Percentiles rank a stretch among this genome's conserved stretches.
Conservation (phyloP, 129 eudicot species). For the Chrysanthemum makinoi region DNA sequence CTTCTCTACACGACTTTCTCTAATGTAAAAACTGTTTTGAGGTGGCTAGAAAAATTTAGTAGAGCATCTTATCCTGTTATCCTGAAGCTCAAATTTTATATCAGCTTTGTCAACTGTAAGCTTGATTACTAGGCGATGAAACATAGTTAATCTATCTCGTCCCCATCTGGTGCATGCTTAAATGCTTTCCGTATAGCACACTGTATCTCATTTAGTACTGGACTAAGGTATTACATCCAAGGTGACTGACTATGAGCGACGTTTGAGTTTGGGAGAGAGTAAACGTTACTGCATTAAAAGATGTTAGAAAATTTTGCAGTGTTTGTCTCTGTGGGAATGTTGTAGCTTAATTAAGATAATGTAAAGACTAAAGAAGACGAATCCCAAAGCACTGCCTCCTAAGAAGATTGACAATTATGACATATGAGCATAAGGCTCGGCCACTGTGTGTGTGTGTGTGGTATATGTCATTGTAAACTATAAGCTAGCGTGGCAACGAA, state of each 20-base stretch:
- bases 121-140: not conserved
- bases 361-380: too few relatives aligned
- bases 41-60: not conserved
- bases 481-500: conserved; percentile 4
- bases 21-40: too few relatives aligned
- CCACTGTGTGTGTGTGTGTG: not conserved
- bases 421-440: too few relatives aligned
- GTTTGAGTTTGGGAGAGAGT: not conserved
- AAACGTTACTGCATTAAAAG: conserved; percentile 2
- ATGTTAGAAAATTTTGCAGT: not conserved
- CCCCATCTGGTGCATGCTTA: conserved; percentile 11
- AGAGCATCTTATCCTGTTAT: not conserved
- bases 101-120: conserved; percentile 5
- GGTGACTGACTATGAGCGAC: not conserved
- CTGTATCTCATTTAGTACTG: not conserved
- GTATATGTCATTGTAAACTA: not conserved
- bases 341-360: too few relatives aligned
- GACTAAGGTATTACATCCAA: not conserved
- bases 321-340: not conserved
- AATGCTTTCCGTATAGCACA: not conserved
- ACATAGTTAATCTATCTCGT: not conserved
- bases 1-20: too few relatives aligned
- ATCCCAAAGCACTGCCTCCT: too few relatives aligned
- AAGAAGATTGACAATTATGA: too few relatives aligned
- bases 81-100: not conserved